Percentiles rank a stretch among this genome's conserved stretches.
phyloP scores from a whole-genome alignment of 2,329 filamentous ascomycete genomes.

The Cercospora sp. region DNA sequence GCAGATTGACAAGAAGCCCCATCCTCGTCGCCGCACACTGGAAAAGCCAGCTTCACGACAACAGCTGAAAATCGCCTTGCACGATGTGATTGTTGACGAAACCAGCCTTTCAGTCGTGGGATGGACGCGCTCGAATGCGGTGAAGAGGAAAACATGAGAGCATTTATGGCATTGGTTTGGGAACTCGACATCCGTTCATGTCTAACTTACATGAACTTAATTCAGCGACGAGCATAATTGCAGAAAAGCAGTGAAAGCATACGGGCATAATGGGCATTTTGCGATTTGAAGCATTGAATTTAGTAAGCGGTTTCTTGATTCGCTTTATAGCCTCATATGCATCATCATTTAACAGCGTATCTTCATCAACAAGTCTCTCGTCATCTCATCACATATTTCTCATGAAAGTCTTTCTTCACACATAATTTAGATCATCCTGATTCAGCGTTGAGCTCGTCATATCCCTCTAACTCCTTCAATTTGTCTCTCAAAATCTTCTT shows the following conservation, averaged over 20 bases:
- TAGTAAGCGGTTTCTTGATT: neutral
- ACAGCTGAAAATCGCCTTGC: neutral
- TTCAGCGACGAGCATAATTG: neutral
- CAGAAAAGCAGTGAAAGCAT: neutral
- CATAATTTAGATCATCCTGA: neutral
- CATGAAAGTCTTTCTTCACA: neutral
- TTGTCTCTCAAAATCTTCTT: constrained; percentile 4
- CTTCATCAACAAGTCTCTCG: neutral
- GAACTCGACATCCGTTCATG: too few relatives aligned
- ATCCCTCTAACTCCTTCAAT: neutral
- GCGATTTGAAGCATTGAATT: neutral
- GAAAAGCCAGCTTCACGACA: neutral
- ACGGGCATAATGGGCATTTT: neutral
- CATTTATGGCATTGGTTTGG: neutral
- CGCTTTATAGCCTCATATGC: neutral
- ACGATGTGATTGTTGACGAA: constrained; percentile 4
- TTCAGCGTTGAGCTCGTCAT: neutral
- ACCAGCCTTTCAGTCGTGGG: neutral
- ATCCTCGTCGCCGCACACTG: neutral
- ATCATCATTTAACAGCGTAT: neutral
- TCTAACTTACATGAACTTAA: neutral
- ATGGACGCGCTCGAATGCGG: neutral
- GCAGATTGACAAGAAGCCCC: neutral
- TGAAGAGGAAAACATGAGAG: neutral
- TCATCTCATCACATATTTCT: neutral